These are phyloP conservation scores for Curvularia eragrostidis DNA, from an alignment of 2,329 filamentous ascomycete genomes.

Conservation along the genomic window DNA sequence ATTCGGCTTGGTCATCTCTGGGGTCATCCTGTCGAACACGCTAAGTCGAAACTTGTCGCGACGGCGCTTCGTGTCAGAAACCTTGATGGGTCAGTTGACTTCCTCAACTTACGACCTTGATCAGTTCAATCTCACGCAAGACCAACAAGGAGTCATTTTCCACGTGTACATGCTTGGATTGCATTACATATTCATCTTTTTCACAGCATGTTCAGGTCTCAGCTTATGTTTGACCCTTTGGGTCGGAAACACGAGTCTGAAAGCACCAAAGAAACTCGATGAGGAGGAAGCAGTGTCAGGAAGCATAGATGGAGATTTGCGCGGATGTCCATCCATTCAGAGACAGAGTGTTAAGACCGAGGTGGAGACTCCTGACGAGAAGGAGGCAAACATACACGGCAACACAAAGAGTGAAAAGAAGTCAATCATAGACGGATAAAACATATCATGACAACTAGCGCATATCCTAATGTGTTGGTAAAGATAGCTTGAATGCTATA, in stretches of 20 bases:
- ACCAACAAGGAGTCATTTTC: constrained; percentile 19
- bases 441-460: background rate
- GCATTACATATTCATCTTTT: constrained; percentile 30
- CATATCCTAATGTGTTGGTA: background rate
- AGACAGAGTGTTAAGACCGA: background rate
- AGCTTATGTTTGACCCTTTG: constrained; percentile 28
- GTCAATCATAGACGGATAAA: background rate
- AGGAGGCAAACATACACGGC: background rate
- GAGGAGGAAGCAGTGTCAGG: constrained; percentile 12
- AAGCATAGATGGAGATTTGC: background rate
- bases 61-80: constrained; percentile 18
- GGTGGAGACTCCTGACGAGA: background rate
- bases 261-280: constrained; percentile 28
- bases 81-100: constrained; percentile 24
- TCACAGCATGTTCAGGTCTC: constrained; percentile 22
- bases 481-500: background rate
- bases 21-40: constrained; percentile 27
- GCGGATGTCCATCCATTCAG: background rate
- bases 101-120: constrained; percentile 32
- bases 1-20: constrained; percentile 62
- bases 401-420: background rate
- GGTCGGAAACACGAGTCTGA: constrained; percentile 33
- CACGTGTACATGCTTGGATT: constrained; percentile 29
- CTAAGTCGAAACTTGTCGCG: constrained; percentile 18
- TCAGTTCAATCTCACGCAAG: constrained; percentile 14